Base-by-base conservation (phyloP, 306 rosid species). In the Begonia peltatifolia region DNA sequence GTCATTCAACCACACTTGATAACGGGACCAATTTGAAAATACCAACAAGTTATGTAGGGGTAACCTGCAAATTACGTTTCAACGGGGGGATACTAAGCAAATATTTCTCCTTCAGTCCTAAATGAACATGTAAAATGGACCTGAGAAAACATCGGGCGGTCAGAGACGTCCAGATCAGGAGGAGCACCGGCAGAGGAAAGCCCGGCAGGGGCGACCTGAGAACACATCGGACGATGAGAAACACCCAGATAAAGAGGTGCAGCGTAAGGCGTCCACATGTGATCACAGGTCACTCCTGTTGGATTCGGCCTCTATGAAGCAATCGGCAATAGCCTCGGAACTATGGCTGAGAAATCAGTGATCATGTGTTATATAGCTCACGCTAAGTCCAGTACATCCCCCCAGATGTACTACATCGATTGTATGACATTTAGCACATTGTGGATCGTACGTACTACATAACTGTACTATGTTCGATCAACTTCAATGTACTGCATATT, bases 191-290 rank as follows among this genome's bases (percentile, higher is more conserved):
- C 41, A 73, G 70, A 71, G 68, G 55, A 47, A 62, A 73, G 58
- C 58, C 50, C 77, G 2, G 56, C 92, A 77, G 86, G 86, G 88
- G 93, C 88, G 95, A 86, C 95, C 93, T 79, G 93, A 82, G 87
- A 85, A 85, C 84, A 85, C 87, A 69, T 64, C 41, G 30, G 20
- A 13, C 20, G 53, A 1, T 3, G 11, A 17, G 10, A 9, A 14
- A 50, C 20, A 2, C 16, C 4, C 53, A 2, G 53, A 11, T 10
- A 11, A 44, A n/a, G 14, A 12, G 6, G 17, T 11, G 56, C 14
- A 11, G 6, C n/a, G 12, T 13, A 25, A 18, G 9, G 8, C 20
- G 65, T 3, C 12, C 46, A 53, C 74, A 76, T 59, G 87, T 82
- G 82, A 0, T 85, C 95, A 74, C 71, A 76, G 57, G 70, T 41